A percentile compares a stretch with the other conserved stretches of the same genome.
Conservation (phyloP, 2,329 filamentous ascomycete genomes). For the Domatiomyces globalis region DNA sequence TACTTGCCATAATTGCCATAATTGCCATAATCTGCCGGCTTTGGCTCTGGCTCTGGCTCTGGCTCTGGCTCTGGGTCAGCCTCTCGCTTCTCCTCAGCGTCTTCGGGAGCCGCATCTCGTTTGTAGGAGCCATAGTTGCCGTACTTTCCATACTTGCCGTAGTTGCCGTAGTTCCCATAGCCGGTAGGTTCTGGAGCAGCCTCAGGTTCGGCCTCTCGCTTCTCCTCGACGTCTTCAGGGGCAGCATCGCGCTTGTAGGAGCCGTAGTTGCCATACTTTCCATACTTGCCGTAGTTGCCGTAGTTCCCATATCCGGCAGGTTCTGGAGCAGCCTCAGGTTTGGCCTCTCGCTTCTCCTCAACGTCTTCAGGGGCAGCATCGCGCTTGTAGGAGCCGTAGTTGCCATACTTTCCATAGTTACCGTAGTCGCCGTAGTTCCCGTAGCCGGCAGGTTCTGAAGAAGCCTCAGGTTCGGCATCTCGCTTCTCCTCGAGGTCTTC, state of each 20-base stretch:
- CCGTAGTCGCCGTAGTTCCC: neutral
- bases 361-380: neutral
- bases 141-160: constrained; percentile 3
- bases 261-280: neutral
- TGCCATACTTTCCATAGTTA: neutral
- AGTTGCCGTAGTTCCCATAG: constrained; percentile 7
- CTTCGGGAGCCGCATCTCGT: neutral
- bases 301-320: constrained; percentile 3
- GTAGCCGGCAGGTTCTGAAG: neutral
- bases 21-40: neutral
- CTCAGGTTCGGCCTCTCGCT: neutral
- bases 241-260: neutral
- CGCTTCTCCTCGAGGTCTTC: neutral
- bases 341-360: no score
- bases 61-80: neutral
- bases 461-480: neutral
- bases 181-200: neutral
- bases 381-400: neutral
- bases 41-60: neutral
- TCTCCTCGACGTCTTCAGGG: neutral
- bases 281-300: constrained; percentile 2
- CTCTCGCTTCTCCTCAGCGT: neutral
- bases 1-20: constrained; percentile 5
- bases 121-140: constrained; percentile 2
- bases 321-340: no score